Percentiles rank a stretch among this genome's conserved stretches.
phyloP scores from a whole-genome alignment of 2,329 filamentous ascomycete species.

The Diplodia sapinea region DNA sequence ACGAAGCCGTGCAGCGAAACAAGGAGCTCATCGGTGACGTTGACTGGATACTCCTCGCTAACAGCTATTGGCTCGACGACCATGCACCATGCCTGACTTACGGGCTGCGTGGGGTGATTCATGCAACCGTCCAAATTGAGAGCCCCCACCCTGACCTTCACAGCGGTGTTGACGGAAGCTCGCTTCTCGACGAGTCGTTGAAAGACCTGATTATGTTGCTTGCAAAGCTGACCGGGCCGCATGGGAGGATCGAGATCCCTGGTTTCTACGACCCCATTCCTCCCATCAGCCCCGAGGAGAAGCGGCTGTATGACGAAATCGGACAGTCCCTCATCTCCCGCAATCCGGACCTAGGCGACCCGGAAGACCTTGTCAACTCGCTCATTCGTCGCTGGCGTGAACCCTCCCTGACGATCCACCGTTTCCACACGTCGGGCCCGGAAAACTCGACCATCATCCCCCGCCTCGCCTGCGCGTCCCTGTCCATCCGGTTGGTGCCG shows the following conservation, averaged over 20 bases:
- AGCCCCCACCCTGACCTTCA: conserved; percentile 88
- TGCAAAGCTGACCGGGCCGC: conserved; percentile 77
- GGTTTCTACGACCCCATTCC: conserved; percentile 87
- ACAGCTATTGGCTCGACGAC: conserved; percentile 98
- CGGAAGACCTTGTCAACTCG: conserved; percentile 76
- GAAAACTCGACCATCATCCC: conserved; percentile 90
- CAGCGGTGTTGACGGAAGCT: conserved; percentile 94
- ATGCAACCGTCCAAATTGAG: conserved; percentile 87
- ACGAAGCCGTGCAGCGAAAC: conserved; percentile 77
- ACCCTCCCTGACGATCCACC: conserved; percentile 90
- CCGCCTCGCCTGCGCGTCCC: conserved; percentile 81
- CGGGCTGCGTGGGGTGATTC: conserved; percentile 88
- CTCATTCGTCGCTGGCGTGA: conserved; percentile 96
- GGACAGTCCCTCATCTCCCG: conserved; percentile 74
- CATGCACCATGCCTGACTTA: conserved; percentile 95
- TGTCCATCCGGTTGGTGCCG: conserved; percentile 90
- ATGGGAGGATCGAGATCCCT: conserved; percentile 83
- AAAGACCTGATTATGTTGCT: conserved; percentile 88
- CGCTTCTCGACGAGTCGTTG: conserved; percentile 85
- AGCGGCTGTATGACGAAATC: conserved; percentile 83
- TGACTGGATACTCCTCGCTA: conserved; percentile 93
- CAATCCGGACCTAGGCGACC: conserved; percentile 67
- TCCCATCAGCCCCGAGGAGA: conserved; percentile 74
- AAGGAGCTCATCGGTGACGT: conserved; percentile 86
- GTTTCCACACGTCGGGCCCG: conserved; percentile 89